A percentile compares a stretch with the other conserved stretches of the same genome.
These are phyloP conservation scores for Pseudogymnoascus verrucosus DNA, from an alignment of 2,329 filamentous ascomycete species.

Conservation along the genomic window DNA sequence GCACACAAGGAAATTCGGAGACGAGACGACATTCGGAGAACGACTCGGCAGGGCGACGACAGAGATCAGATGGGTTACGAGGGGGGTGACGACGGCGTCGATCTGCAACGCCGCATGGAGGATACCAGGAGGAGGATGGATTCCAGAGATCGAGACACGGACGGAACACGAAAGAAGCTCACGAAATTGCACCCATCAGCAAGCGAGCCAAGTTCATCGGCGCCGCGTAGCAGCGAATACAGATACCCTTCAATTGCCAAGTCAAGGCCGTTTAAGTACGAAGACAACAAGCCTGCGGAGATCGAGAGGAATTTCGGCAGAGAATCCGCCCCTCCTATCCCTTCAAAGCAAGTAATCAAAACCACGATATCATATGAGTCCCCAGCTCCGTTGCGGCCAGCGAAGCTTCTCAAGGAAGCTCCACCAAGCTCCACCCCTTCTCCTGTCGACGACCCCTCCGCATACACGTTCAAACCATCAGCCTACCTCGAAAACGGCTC, in stretches of 20 bases:
- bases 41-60: conserved; percentile 50
- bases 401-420: conserved; percentile 17
- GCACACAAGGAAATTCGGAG: conserved; percentile 65
- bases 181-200: conserved; percentile 19
- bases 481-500: conserved; percentile 86
- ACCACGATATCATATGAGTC: not conserved
- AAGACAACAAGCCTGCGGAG: conserved; percentile 13
- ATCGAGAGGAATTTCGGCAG: not conserved
- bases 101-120: conserved; percentile 44
- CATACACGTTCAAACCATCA: conserved; percentile 73
- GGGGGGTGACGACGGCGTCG: conserved; percentile 29
- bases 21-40: conserved; percentile 53
- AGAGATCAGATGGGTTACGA: conserved; percentile 31
- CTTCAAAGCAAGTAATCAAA: conserved; percentile 13
- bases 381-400: conserved; percentile 20
- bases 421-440: conserved; percentile 11
- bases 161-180: conserved; percentile 21
- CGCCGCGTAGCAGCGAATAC: conserved; percentile 31
- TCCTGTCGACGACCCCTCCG: conserved; percentile 14
- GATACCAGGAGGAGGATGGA: conserved; percentile 37
- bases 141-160: conserved; percentile 16
- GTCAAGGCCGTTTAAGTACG: conserved; percentile 40
- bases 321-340: conserved; percentile 24
- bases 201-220: conserved; percentile 16
- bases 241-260: conserved; percentile 50